A percentile compares a stretch with the other conserved stretches of the same genome.
Conservation (phyloP, 192 early-diverging fungal genomes). For the Glomus cerebriforme region DNA sequence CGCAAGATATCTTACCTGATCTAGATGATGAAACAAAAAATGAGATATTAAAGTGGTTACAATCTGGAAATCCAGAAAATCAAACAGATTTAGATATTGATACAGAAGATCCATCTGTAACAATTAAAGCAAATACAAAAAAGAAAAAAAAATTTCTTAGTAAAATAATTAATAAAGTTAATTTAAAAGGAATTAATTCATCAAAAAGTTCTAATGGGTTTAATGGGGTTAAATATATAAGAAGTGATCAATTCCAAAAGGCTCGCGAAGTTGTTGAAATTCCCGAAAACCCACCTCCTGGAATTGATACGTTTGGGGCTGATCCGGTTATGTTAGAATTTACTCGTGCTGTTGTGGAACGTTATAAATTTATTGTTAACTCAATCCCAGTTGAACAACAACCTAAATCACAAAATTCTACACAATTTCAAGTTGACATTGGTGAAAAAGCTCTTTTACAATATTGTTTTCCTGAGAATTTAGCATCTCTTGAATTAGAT, state of each 20-base stretch:
- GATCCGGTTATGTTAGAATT: constrained; percentile 31
- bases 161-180: constrained; percentile 2
- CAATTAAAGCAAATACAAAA: neutral
- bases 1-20: constrained; percentile 10
- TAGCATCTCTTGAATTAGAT: constrained; percentile 44
- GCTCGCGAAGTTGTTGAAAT: neutral
- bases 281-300: constrained; percentile 20
- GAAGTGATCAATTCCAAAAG: neutral
- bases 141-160: neutral
- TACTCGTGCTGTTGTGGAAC: neutral
- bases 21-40: constrained; percentile 31
- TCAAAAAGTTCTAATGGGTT: neutral
- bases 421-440: constrained; percentile 32
- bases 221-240: neutral
- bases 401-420: neutral
- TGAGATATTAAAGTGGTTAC: constrained; percentile 23
- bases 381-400: neutral
- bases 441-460: constrained; percentile 24
- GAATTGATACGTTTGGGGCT: constrained; percentile 35
- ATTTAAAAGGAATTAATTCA: neutral
- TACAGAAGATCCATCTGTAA: neutral
- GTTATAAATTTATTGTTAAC: constrained; percentile 26
- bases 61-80: constrained; percentile 34
- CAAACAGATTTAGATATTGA: constrained; percentile 35
- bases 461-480: constrained; percentile 39